phyloP scores from a whole-genome alignment of 2,329 filamentous ascomycete species.

The Corynespora cassiicola region DNA sequence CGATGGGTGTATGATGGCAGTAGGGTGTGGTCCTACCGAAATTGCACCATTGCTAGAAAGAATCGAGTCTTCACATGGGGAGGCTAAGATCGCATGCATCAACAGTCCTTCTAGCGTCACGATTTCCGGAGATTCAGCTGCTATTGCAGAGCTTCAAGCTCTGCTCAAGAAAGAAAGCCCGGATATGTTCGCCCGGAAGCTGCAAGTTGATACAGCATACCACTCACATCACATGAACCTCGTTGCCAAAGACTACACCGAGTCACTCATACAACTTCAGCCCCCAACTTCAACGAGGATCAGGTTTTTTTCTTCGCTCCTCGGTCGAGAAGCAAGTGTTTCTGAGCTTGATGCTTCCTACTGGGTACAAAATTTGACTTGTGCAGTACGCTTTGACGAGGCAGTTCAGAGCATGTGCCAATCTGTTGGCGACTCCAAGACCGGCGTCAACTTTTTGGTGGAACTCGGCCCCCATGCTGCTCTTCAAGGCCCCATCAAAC shows the following conservation, averaged over 20 bases:
- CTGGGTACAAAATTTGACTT: constrained; percentile 13
- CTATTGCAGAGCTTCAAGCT: constrained; percentile 5
- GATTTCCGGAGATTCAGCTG: constrained; percentile 8
- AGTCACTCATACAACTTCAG: constrained; percentile 6
- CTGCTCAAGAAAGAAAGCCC: constrained; percentile 22
- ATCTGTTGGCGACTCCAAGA: constrained; percentile 3
- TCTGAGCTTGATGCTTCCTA: constrained; percentile 8
- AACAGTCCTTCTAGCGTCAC: constrained; percentile 16
- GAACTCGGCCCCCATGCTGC: constrained; percentile 16
- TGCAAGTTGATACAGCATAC: constrained; percentile 53
- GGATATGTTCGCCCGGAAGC: constrained; percentile 45
- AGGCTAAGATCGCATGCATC: constrained; percentile 17
- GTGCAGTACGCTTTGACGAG: constrained; percentile 8
- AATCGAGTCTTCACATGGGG: constrained; percentile 9
- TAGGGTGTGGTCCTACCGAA: constrained; percentile 11
- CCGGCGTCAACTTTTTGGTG: constrained; percentile 11
- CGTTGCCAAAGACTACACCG: constrained; percentile 36
- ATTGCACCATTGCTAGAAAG: too few relatives aligned
- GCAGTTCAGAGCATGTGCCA: constrained; percentile 10
- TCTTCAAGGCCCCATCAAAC: constrained; percentile 14
- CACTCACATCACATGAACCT: constrained; percentile 52
- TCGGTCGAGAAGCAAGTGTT: constrained; percentile 3
- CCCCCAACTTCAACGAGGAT: not conserved
- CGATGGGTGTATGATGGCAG: constrained; percentile 7
- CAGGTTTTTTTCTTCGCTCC: constrained; percentile 12